A percentile compares a stretch with the other conserved stretches of the same genome.
These are phyloP conservation scores for Penstemon eatonii DNA, from an alignment of 257 asterid species.

Conservation along the genomic window DNA sequence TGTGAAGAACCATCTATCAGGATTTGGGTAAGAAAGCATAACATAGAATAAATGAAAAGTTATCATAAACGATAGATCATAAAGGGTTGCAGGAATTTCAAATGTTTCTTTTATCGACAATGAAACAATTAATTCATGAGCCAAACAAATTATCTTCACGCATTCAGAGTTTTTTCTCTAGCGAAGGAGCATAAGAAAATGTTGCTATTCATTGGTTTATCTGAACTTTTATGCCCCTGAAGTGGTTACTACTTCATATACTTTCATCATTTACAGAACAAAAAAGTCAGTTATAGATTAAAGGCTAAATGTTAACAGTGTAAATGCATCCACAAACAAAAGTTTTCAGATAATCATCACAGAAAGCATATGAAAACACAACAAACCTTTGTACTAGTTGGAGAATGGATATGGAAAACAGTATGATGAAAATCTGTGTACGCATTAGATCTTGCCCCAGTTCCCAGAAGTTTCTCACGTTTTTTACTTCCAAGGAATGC, in stretches of 20 bases:
- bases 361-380: constrained; percentile 22
- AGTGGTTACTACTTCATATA: constrained; percentile 16
- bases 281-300: constrained; percentile 4
- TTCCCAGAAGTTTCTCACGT: constrained; percentile 98
- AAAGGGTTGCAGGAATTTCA: background rate
- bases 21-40: background rate
- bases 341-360: constrained; percentile 3
- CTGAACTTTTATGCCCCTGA: background rate
- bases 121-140: background rate
- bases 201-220: constrained; percentile 5
- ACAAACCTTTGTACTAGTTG: constrained; percentile 80
- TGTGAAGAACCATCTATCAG: constrained; percentile 2
- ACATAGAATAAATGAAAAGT: background rate
- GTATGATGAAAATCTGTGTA: constrained; percentile 99
- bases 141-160: constrained; percentile 7
- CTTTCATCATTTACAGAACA: constrained; percentile 6
- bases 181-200: constrained; percentile 10
- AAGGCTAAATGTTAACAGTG: constrained; percentile 2
- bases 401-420: constrained; percentile 98
- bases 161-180: background rate
- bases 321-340: background rate
- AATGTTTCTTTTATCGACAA: background rate
- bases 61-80: background rate
- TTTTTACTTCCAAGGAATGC: constrained; percentile 99
- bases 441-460: constrained; percentile 98